Evolutionary conservation across 495 filamentous ascomycete species (phyloP), one percentile per base, ranked within the genome.

Genomic region (Parathielavia hyrcaniae): DNA sequence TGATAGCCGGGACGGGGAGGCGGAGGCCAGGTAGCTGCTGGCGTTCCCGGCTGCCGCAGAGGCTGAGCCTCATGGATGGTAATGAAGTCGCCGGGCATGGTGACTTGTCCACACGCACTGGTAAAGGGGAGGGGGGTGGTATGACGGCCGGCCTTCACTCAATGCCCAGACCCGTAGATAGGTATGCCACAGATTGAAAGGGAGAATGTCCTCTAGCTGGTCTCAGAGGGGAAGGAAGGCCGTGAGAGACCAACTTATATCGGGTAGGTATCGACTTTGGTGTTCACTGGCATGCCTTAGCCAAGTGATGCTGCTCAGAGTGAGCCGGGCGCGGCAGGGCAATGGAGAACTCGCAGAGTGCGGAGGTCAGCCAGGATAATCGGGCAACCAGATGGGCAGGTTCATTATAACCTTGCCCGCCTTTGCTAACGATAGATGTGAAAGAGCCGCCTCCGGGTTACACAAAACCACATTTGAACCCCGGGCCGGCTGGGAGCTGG

Each of bases 31-130:
- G 1, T 50, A 22, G 16, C 47, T 3, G 0, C 23, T 1, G 38
- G 17, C 3, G 30, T 26, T 16, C 2, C 5, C 4, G 46, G 12
- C 3, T 1, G 47, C 38, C 30, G 46, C 19, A 4, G 44, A 56
- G 34, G 55, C 38, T 35, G 22, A 20, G 45, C 38, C 46, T 44
- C 38, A 14, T 51, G 55, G 38, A 57, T 32, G 45, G 55, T 50
- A 38, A 51, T 50, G 47, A 44, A 57, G n/a, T 43, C 38, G 10
- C 47, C 38, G n/a, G 55, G 6, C 55, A 57, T 57, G 10, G 4
- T 57, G 23, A 38, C 9, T 32, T 38, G 8, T n/a, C 8, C n/a
- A n/a, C 11, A 5, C 4, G n/a, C 12, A 19, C 20, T 12, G 11
- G 4, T 17, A 8, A 19, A n/a, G n/a, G 38, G 1, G 17, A 32